Evolutionary conservation across 2,329 filamentous ascomycete genomes (phyloP).

Genomic region (Calonectria pseudoturangicola): DNA sequence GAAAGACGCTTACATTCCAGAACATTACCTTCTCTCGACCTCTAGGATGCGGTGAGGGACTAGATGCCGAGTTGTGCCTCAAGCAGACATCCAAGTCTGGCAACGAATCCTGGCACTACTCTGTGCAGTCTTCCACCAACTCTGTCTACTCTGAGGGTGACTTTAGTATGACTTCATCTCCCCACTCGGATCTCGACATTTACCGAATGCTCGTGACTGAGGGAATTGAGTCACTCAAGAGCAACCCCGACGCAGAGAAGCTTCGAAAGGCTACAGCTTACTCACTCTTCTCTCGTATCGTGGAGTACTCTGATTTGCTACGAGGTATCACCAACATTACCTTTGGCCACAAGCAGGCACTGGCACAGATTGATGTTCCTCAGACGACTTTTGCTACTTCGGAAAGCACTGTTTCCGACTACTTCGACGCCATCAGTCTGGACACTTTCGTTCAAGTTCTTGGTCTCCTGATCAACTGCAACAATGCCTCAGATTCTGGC

Average conservation of each 20-base stretch:
- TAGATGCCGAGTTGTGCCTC: constrained; percentile 38
- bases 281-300: constrained; percentile 44
- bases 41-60: constrained; percentile 33
- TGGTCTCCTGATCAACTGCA: constrained; percentile 49
- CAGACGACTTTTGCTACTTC: constrained; percentile 22
- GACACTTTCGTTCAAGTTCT: constrained; percentile 50
- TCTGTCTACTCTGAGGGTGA: constrained; percentile 39
- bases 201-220: constrained; percentile 41
- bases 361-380: constrained; percentile 44
- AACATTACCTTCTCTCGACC: constrained; percentile 41
- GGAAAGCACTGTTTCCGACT: constrained; percentile 41
- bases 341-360: constrained; percentile 39
- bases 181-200: constrained; percentile 37
- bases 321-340: constrained; percentile 45
- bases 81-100: constrained; percentile 6
- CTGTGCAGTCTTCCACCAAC: constrained; percentile 30
- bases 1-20: constrained; percentile 40
- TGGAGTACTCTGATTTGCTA: constrained; percentile 45
- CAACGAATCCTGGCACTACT: constrained; percentile 39
- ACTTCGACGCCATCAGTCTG: constrained; percentile 46
- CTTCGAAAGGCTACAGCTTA: constrained; percentile 42
- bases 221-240: constrained; percentile 35
- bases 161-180: constrained; percentile 27
- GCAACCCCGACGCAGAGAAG: constrained; percentile 40
- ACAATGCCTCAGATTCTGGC: constrained; percentile 33